Evolutionary conservation across 148 eudicot genomes (phyloP), one percentile per base, ranked within the genome.

Genomic region (Euryodendron excelsum): DNA sequence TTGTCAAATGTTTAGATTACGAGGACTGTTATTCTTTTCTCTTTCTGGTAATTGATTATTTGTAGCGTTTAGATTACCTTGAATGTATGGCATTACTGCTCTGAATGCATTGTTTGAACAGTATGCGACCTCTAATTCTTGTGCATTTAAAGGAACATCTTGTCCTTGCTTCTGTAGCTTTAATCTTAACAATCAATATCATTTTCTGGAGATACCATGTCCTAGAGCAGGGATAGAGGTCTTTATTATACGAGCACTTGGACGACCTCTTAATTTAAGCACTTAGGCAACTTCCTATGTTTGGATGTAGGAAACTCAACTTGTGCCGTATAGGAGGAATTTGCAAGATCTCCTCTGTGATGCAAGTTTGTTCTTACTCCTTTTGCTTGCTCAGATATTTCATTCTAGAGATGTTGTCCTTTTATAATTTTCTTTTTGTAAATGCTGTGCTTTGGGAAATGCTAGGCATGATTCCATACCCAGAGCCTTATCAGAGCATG

Each of bases 301-400:
- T 75, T 63, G 33, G 5, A 63, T 91, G 79, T 87, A 96, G 99
- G 99, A 96, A 90, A 90, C 99, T 63, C 99, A 93, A 69, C 94
- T 93, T 81, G 89, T 81, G 70, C 98, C 99, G 14, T 88, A 91
- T 72, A 76, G 95, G 62, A 91, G 99, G 82, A 96, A 96, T 78
- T 88, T 93, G 86, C 98, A 93, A 86, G 99, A 96, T 90, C 97
- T 93, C 77, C 98, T 96, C 53, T 93, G 99, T 79, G 99, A 96
- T 89, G 87, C 98, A 86, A 87, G 99, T 96, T 78, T 84, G 88
- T 84, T 62, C 73, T 60, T 76, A 9, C 64, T 79, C 73, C 79
- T 69, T 76, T 33, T 69, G 48, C 66, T 80, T 31, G 17, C 52
- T 36, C n/a, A n/a, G 71, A 75, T 47, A 37, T 45, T 52, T n/a